These are phyloP conservation scores for Penicillium canariense DNA, from an alignment of 495 filamentous ascomycete genomes.

Conservation along the genomic window DNA sequence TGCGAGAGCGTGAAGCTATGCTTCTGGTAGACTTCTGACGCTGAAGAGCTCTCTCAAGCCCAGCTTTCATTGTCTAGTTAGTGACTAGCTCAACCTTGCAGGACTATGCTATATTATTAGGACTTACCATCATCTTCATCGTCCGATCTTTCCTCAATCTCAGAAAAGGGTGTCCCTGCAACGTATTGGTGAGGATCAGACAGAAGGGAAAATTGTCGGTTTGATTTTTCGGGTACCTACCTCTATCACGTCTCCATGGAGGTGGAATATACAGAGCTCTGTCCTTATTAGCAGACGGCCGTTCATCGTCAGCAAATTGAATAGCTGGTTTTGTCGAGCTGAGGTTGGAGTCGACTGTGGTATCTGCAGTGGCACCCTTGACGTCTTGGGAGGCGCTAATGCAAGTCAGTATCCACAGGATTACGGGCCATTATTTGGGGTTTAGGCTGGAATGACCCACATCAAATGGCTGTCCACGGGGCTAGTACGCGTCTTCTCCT, in stretches of 20 bases:
- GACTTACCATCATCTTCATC: constrained; percentile 15
- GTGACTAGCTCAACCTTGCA: neutral
- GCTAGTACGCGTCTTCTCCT: too few species aligned
- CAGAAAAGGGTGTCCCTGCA: constrained; percentile 18
- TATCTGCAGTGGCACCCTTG: too few species aligned
- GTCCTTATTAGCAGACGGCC: neutral
- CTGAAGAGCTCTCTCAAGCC: neutral
- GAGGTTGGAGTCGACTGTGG: too few species aligned
- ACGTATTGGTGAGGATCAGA: neutral
- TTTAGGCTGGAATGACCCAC: too few species aligned
- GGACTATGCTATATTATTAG: neutral
- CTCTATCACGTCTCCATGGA: constrained; percentile 34
- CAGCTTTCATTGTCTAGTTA: constrained; percentile 1
- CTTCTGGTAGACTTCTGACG: constrained; percentile 7
- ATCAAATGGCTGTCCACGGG: too few species aligned
- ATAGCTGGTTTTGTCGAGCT: too few species aligned
- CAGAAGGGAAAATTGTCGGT: neutral
- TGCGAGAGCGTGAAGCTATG: constrained; percentile 3
- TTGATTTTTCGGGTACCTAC: constrained; percentile 9
- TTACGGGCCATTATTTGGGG: too few species aligned
- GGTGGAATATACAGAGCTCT: constrained; percentile 36
- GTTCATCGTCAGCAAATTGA: neutral
- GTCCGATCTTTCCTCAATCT: constrained; percentile 14
- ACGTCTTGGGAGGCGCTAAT: too few species aligned
- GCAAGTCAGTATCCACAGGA: too few species aligned